Conservation (phyloP, 805 yeast genomes). For the Alloascoidea hylecoeti region DNA sequence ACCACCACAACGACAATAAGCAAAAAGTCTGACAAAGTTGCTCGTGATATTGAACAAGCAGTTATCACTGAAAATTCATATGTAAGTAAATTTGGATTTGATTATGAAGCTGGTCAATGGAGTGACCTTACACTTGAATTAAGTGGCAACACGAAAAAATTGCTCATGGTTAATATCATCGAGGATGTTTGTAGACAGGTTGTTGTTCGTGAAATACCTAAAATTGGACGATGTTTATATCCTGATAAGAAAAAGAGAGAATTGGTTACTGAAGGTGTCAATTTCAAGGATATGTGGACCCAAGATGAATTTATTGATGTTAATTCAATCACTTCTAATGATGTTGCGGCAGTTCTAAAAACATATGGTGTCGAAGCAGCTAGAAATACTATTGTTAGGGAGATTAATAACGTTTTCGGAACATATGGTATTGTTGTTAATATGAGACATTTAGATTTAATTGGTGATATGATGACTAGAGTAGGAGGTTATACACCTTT, state of each 20-base stretch:
- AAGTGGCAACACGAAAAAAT: conserved; percentile 76
- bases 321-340: conserved; percentile 82
- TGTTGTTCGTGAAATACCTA: conserved; percentile 85
- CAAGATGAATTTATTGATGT: conserved; percentile 88
- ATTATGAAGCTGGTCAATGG: conserved; percentile 82
- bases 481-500: conserved; percentile 95
- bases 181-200: conserved; percentile 84
- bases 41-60: conserved; percentile 76
- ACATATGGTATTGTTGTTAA: conserved; percentile 93
- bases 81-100: conserved; percentile 75
- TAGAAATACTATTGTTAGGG: conserved; percentile 90
- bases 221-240: conserved; percentile 85
- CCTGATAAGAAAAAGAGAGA: conserved; percentile 67
- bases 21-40: conserved; percentile 20
- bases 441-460: conserved; percentile 85
- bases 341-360: conserved; percentile 75
- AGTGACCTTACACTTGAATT: conserved; percentile 80
- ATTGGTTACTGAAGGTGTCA: conserved; percentile 94
- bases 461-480: conserved; percentile 98
- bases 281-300: conserved; percentile 96
- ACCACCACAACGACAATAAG: conserved; percentile 3
- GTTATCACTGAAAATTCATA: conserved; percentile 61
- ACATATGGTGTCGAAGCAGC: conserved; percentile 99
- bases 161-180: conserved; percentile 92
- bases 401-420: conserved; percentile 89